phyloP scores from a whole-genome alignment of 2,329 filamentous ascomycete genomes.

The Aspergillus latus region DNA sequence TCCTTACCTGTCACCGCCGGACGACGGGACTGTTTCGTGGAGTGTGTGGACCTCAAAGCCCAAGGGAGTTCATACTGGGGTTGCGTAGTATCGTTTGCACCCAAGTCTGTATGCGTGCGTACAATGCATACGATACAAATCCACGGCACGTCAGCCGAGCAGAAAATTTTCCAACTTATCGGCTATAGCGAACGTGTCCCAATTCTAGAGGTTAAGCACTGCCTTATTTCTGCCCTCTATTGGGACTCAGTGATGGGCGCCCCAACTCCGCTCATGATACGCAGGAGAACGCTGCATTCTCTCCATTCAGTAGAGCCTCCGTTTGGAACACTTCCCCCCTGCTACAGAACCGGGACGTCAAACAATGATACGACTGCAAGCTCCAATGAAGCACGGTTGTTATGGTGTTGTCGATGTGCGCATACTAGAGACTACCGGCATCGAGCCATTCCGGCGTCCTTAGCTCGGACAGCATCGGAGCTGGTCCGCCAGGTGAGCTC shows the following conservation, averaged over 20 bases:
- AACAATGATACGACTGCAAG: not conserved
- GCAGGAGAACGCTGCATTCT: not conserved
- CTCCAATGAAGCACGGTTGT: not conserved
- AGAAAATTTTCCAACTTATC: not conserved
- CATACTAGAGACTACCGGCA: not conserved
- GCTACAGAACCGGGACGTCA: not conserved
- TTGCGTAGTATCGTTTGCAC: not conserved
- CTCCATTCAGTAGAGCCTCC: not conserved
- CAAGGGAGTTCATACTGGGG: not conserved
- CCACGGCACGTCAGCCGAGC: conserved; percentile 14
- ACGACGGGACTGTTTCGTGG: not conserved
- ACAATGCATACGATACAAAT: conserved; percentile 27
- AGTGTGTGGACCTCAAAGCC: not conserved
- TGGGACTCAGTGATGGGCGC: not conserved
- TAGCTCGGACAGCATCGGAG: not conserved
- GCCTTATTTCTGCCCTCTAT: conserved; percentile 2
- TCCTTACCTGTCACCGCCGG: not conserved
- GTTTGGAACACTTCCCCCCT: not conserved
- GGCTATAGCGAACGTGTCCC: conserved; percentile 9
- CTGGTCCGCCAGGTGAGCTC: not conserved
- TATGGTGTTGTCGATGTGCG: not conserved
- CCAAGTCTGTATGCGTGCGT: conserved; percentile 25
- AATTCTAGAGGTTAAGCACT: conserved; percentile 11
- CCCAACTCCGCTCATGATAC: not conserved
- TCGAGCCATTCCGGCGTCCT: conserved; percentile 4